Percentiles rank a stretch among this genome's conserved stretches.
Evolutionary conservation across 768 basidiomycete genomes (phyloP).

Genomic region (Agaricus subrufescens): DNA sequence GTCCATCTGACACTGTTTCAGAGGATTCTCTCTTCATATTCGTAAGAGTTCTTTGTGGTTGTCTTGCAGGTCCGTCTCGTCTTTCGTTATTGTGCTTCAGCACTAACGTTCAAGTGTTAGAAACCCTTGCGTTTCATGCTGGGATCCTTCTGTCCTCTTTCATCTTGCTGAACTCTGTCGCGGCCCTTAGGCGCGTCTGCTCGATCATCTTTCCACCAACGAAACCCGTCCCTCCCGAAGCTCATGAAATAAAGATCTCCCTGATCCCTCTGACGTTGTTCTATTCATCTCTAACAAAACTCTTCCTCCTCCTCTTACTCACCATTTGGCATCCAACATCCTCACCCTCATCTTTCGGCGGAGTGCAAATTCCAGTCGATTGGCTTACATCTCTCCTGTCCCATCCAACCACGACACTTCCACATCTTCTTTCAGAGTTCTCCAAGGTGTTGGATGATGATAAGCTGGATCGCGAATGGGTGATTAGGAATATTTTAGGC

Average conservation of each 20-base stretch:
- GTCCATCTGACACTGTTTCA: slow-evolving; percentile 44
- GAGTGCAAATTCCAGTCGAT: slow-evolving; percentile 15
- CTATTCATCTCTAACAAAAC: slow-evolving; percentile 81
- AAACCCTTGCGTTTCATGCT: slow-evolving; percentile 70
- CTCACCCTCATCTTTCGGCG: slow-evolving; percentile 14
- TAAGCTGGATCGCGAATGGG: slow-evolving; percentile 76
- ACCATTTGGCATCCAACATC: slow-evolving; percentile 70
- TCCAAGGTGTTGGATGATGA: slow-evolving; percentile 66
- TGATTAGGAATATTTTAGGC: slow-evolving; percentile 77
- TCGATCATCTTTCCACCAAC: slow-evolving; percentile 1
- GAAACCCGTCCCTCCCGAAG: slow-evolving; percentile 29
- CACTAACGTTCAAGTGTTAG: slow-evolving; percentile 28
- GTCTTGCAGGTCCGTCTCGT: slow-evolving; percentile 46
- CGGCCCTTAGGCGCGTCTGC: slow-evolving; percentile 5
- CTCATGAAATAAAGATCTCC: slow-evolving; percentile 67
- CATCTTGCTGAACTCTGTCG: slow-evolving; percentile 38
- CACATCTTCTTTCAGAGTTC: slow-evolving; percentile 23
- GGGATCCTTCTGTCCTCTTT: slow-evolving; percentile 60
- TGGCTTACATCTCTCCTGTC: slow-evolving; percentile 22
- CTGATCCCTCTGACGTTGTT: slow-evolving; percentile 75
- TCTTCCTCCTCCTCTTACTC: slow-evolving; percentile 77
- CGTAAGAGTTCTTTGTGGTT: slow-evolving; percentile 58
- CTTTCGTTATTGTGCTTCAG: neutral
- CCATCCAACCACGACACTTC: slow-evolving; percentile 24
- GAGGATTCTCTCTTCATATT: slow-evolving; percentile 45